Base-by-base conservation (phyloP, 31 red algal genomes). In the Odonthalia washingtoniensis region DNA sequence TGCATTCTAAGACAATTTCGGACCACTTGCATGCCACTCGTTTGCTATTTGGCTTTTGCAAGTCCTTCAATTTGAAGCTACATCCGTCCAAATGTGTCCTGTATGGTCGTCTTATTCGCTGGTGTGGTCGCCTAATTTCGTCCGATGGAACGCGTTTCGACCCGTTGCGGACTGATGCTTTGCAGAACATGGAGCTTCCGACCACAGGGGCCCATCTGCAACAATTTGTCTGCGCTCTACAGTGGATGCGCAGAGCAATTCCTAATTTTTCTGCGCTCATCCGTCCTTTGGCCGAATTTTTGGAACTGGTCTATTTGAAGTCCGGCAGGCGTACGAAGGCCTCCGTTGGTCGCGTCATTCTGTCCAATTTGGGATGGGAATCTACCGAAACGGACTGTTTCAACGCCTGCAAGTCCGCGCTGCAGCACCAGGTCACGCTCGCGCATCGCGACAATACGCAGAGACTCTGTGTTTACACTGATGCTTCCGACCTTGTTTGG, bases 141-240 rank as follows among this genome's bases (percentile, higher is more conserved):
- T 21, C 17, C 9, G 31, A 83, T 24, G 70, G 82, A 5, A 74
- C 72, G 4, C 37, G 18, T 65, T 76, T 76, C 34, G 16, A 74
- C 21, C 70, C 37, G 9, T 12, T 40, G 4, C 24, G 57, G 32
- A 14, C 75, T 9, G 70, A 49, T 21, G 42, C 4, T 24, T 28
- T 76, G 6, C 70, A 63, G 3, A 37, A 21, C 21, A 46, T 75
- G 67, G 69, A 73, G 61, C 68, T 43, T 5, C 73, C 70, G 3
- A n/a, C 53, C 18, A 78, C 74, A 12, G 84, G 74, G 24, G 36
- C 9, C 24, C 5, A 78, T 3, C 46, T 87, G 18, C 74, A 78
- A 64, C 52, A 78, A 38, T 87, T 87, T 67, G 14, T 87, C 4
- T 64, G 73, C 67, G 84, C 82, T 18, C 26, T 75, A 28, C 9